A percentile compares a stretch with the other conserved stretches of the same genome.
Evolutionary conservation across 164 flowering plant genomes (phyloP).

Genomic region (Piper longum): DNA sequence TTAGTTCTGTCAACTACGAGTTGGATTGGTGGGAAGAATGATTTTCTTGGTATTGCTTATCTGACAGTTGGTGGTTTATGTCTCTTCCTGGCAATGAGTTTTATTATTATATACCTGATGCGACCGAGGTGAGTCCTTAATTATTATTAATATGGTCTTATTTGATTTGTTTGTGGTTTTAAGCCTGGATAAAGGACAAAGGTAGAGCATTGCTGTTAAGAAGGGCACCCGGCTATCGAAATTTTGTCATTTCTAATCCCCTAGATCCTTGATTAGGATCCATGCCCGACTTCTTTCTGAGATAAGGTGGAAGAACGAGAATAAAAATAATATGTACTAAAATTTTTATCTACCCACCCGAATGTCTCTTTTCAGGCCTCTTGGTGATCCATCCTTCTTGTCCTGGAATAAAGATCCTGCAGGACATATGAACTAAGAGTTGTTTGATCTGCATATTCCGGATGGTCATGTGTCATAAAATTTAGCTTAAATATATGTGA

Average conservation of each 20-base stretch:
- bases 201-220: too few species aligned
- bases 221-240: not conserved
- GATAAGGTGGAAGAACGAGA: too few species aligned
- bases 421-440: slow-evolving; percentile 21
- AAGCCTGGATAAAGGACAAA: too few species aligned
- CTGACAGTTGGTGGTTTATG: slow-evolving; percentile 58
- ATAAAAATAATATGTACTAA: too few species aligned
- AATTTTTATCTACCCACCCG: not conserved
- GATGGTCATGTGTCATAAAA: not conserved
- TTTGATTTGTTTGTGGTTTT: not conserved
- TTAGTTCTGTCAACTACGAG: slow-evolving; percentile 13
- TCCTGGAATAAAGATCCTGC: slow-evolving; percentile 69
- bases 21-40: slow-evolving; percentile 77
- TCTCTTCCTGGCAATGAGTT: slow-evolving; percentile 50
- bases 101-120: slow-evolving; percentile 41
- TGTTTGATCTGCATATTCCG: not conserved
- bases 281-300: too few species aligned
- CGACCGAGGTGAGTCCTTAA: slow-evolving; percentile 53
- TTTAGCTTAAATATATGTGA: too few species aligned
- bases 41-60: slow-evolving; percentile 68
- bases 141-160: not conserved
- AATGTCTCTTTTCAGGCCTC: slow-evolving; percentile 42
- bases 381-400: slow-evolving; percentile 66
- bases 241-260: not conserved
- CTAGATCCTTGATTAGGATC: too few species aligned